Percentiles rank a stretch among this genome's conserved stretches.
phyloP scores from a whole-genome alignment of 2,329 filamentous ascomycete species.

The Aspergillus transmontanensis region DNA sequence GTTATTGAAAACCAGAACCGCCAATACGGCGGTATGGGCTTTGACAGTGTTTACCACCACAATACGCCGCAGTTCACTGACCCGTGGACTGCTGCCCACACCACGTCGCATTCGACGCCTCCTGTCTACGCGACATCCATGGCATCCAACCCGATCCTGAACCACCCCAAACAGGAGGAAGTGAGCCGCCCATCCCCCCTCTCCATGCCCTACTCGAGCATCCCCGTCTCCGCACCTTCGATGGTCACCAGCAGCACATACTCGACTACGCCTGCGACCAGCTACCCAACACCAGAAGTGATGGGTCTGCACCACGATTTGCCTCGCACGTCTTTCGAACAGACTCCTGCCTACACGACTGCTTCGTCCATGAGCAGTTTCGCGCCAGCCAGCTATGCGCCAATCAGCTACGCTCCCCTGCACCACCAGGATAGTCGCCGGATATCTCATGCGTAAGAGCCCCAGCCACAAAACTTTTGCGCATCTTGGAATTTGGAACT shows the following conservation, averaged over 20 bases:
- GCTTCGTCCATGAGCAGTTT: slow-evolving; percentile 71
- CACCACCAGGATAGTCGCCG: slow-evolving; percentile 62
- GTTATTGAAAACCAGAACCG: slow-evolving; percentile 87
- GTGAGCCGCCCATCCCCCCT: slow-evolving; percentile 61
- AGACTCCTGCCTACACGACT: slow-evolving; percentile 67
- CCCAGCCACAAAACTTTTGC: not conserved
- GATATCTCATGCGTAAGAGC: slow-evolving; percentile 82
- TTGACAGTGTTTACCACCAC: slow-evolving; percentile 73
- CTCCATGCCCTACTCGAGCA: slow-evolving; percentile 70
- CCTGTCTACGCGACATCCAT: slow-evolving; percentile 62
- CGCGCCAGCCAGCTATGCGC: slow-evolving; percentile 73
- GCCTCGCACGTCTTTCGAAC: slow-evolving; percentile 72
- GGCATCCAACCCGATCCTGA: slow-evolving; percentile 61
- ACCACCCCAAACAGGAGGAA: slow-evolving; percentile 61
- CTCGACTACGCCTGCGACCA: slow-evolving; percentile 56
- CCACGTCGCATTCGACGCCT: slow-evolving; percentile 63
- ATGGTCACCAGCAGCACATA: slow-evolving; percentile 70
- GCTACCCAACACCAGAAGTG: slow-evolving; percentile 65
- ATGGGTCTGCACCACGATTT: slow-evolving; percentile 76
- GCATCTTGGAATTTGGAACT: not conserved
- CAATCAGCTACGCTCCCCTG: slow-evolving; percentile 72
- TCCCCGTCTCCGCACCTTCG: slow-evolving; percentile 73
- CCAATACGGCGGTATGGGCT: slow-evolving; percentile 75
- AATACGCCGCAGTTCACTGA: slow-evolving; percentile 78
- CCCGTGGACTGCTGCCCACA: slow-evolving; percentile 72